phyloP scores from a whole-genome alignment of 768 basidiomycete species.

The Tulasnella sp. region DNA sequence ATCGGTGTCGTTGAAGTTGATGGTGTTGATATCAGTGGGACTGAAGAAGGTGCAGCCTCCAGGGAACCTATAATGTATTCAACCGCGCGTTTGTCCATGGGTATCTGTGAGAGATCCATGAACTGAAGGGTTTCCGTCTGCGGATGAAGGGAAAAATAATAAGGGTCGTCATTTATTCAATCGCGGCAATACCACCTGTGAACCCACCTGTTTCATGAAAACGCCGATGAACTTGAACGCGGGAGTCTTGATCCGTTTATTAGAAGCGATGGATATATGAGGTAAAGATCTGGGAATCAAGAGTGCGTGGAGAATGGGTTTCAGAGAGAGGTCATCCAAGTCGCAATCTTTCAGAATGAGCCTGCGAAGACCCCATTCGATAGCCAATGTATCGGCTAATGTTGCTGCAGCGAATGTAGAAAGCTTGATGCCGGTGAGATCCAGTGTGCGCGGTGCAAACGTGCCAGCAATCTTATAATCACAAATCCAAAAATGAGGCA shows the following conservation, averaged over 20 bases:
- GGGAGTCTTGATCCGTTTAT: constrained; percentile 58
- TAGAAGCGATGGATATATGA: constrained; percentile 76
- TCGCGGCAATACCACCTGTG: neutral
- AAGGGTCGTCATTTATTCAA: constrained; percentile 3
- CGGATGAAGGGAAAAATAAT: neutral
- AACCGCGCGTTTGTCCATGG: constrained; percentile 68
- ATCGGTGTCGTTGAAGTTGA: neutral
- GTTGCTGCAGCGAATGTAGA: constrained; percentile 57
- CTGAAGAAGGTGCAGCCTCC: constrained; percentile 23
- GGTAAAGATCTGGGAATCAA: constrained; percentile 71
- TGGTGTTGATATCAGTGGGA: neutral
- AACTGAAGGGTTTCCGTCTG: constrained; percentile 70
- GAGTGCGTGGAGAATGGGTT: constrained; percentile 80
- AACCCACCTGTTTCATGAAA: constrained; percentile 58
- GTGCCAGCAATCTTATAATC: constrained; percentile 36
- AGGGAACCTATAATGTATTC: constrained; percentile 71
- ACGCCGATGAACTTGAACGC: constrained; percentile 72
- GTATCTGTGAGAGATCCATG: constrained; percentile 79
- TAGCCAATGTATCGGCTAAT: constrained; percentile 78
- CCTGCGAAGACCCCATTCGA: constrained; percentile 87
- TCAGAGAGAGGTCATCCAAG: constrained; percentile 72
- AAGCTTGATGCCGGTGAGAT: constrained; percentile 69
- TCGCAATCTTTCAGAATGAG: constrained; percentile 78
- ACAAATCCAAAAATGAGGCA: neutral
- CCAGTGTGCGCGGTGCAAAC: constrained; percentile 53